Evolutionary conservation across 75 land plant species (phyloP), one percentile per base, ranked within the genome.

Genomic region (Sequoia sempervirens): DNA sequence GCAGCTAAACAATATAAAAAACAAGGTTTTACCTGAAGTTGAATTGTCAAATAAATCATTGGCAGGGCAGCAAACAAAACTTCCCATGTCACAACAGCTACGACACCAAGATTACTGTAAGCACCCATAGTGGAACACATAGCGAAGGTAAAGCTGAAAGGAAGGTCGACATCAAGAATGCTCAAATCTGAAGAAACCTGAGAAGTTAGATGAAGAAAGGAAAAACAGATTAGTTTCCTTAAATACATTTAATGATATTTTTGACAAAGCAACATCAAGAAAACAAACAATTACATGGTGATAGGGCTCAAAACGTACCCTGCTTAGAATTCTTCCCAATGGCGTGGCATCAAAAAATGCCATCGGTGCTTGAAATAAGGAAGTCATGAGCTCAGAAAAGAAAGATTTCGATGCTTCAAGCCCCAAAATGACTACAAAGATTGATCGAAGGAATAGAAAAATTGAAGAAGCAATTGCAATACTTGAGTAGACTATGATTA

Each of bases 291-390:
- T n/a, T 52, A 36, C 23, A 32, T n/a, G n/a, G 80, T 43, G 23
- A 40, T 78, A 36, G 47, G 12, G 84, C 10, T 36, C 40, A 58
- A 34, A 46, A 72, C 89, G 82, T 90, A 97, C 99, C 88, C 97
- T 87, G 76, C 93, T 95, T 20, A 97, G 87, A 56, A 97, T 90
- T 80, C 99, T 91, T 66, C 99, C 97, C 9, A 89, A 32, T 54
- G 99, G 99, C 18, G 99, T 97, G 3, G 97, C 87, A 84, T 97
- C 99, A 84, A 87, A 95, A 83, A 97, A 97, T 45, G 96, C 86
- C 94, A 97, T 93, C 12, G 99, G 96, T 82, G 99, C 99, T 17
- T 89, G 87, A 80, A 95, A 92, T 17, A 97, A 75, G 66, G 94
- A 91, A 54, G 43, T 86, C 40, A 92, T 38, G 32, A 95, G 83